Base-by-base conservation (phyloP, 805 yeast genomes). In the Ogataea nonfermentans region DNA sequence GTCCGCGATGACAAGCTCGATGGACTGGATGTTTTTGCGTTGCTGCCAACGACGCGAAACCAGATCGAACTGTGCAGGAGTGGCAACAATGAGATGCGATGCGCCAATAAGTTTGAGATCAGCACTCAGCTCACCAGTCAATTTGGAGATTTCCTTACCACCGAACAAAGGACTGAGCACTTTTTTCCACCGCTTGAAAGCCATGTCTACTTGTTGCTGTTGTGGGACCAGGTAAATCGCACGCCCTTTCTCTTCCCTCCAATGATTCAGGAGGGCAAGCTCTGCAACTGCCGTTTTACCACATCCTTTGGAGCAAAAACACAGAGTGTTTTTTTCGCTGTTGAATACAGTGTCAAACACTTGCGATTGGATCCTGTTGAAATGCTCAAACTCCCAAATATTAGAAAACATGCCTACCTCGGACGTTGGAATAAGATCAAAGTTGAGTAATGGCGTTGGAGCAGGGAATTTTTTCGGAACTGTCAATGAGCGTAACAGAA, bases 21-120 rank as follows among this genome's bases (percentile, higher is more conserved):
- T 75, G 0, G 75, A 57, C 44, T 82, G 87, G 4, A 91, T 67
- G 47, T 78, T 78, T 48, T 76, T 78, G 40, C 95, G 70, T 47
- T 80, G 84, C 49, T 81, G 81, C 98, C 98, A 90, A 32, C 89
- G 70, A 45, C 91, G 74, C 0, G 95, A 76, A 1, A 89, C 52
- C 4, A 67, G 48, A 45, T 86, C 90, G 67, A 88, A 84, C 46
- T 86, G 91, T 15, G 65, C 69, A 0, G 96, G 95, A 0, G 97
- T 88, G 4, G 87, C 78, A 10, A 91, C 60, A 12, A 87, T 62
- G 37, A 91, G 59, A 56, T 89, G 91, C 40, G 78, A 74, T 22
- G 67, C 65, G 1, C 79, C 78, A 6, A 89, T 51, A 3, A 78
- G 49, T 35, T 69, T 66, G 42, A 81, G 53, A 53, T 89, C 93